Evolutionary conservation across 2,329 filamentous ascomycete species (phyloP).

Genomic region (Alternaria rosae): DNA sequence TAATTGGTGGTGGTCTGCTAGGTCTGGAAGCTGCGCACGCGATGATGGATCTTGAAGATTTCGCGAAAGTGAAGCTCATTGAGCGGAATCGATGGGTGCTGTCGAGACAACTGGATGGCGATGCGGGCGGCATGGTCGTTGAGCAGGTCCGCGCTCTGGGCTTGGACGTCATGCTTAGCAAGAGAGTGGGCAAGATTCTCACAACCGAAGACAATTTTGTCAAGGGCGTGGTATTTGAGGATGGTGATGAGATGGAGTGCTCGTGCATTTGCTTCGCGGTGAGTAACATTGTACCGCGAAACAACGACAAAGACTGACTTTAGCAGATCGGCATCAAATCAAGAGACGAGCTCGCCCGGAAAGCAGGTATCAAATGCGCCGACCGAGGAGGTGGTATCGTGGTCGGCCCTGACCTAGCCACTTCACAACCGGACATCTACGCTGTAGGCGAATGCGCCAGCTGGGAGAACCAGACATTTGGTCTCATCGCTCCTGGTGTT

Average conservation of each 20-base stretch:
- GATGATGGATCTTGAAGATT: conserved; percentile 84
- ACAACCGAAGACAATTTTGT: conserved; percentile 73
- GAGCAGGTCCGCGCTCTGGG: conserved; percentile 82
- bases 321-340: conserved; percentile 77
- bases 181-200: conserved; percentile 75
- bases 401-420: conserved; percentile 71
- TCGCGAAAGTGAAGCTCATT: conserved; percentile 76
- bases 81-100: conserved; percentile 86
- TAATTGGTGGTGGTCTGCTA: conserved; percentile 84
- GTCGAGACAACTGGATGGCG: conserved; percentile 80
- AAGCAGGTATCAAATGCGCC: conserved; percentile 74
- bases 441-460: conserved; percentile 91
- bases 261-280: conserved; percentile 84
- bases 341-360: conserved; percentile 76
- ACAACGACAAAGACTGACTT: conserved; percentile 13
- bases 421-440: conserved; percentile 76
- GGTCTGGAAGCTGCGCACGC: conserved; percentile 91
- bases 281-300: conserved; percentile 32
- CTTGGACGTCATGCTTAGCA: conserved; percentile 79
- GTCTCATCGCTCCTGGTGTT: conserved; percentile 85
- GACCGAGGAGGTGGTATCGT: conserved; percentile 79
- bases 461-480: conserved; percentile 86
- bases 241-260: conserved; percentile 78
- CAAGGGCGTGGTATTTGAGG: conserved; percentile 78
- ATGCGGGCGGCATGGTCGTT: conserved; percentile 82